phyloP scores from a whole-genome alignment of 345 rosid genomes.

The Aurinia saxatilis region DNA sequence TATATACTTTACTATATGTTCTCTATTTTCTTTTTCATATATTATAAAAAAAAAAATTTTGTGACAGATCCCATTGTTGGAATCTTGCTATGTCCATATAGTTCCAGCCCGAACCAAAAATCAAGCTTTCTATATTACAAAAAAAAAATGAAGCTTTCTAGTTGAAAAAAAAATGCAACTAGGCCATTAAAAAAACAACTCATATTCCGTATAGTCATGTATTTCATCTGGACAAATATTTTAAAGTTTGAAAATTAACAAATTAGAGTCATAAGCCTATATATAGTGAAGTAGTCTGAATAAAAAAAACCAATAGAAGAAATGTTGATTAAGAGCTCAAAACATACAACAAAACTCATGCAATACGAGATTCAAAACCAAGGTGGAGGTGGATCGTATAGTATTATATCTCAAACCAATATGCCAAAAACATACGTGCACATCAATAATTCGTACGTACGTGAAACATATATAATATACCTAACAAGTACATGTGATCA shows the following conservation, averaged over 20 bases:
- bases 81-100: not conserved
- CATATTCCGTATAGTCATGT: too few species aligned
- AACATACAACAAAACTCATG: not conserved
- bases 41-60: not conserved
- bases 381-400: not conserved
- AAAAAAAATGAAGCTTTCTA: too few species aligned
- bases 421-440: not conserved
- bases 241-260: too few species aligned
- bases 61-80: not conserved
- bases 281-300: not conserved
- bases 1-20: too few species aligned
- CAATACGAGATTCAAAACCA: not conserved
- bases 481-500: not conserved
- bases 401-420: not conserved
- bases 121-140: too few species aligned
- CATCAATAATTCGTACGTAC: conserved; percentile 7
- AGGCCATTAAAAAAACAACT: too few species aligned
- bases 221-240: too few species aligned
- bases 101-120: too few species aligned
- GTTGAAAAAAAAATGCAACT: too few species aligned
- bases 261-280: not conserved
- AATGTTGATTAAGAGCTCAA: not conserved
- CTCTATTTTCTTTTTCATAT: too few species aligned
- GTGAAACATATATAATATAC: not conserved
- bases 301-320: not conserved